These are phyloP conservation scores for Colletotrichum sp. DNA, from an alignment of 2,329 filamentous ascomycete species.

Conservation along the genomic window DNA sequence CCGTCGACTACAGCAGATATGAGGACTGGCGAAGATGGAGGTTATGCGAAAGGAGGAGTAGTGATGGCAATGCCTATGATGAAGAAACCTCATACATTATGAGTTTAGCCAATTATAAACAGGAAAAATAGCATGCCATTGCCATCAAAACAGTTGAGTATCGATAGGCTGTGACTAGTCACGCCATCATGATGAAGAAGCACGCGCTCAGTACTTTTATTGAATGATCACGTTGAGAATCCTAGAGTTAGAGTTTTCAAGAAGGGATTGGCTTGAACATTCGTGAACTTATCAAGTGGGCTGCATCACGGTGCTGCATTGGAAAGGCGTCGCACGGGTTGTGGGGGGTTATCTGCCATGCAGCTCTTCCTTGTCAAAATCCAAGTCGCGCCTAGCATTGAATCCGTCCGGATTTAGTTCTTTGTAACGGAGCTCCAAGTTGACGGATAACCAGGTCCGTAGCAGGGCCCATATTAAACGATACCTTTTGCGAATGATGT, in stretches of 20 bases:
- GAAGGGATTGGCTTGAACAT: neutral
- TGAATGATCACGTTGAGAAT: neutral
- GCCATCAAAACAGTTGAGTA: neutral
- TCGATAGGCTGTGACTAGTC: neutral
- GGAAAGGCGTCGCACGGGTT: neutral
- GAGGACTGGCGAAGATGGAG: neutral
- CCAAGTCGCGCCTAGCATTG: neutral
- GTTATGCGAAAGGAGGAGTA: neutral
- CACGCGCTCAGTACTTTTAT: neutral
- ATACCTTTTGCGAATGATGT: neutral
- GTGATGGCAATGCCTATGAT: neutral
- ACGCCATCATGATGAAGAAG: neutral
- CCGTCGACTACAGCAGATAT: neutral
- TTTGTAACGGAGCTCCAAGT: neutral
- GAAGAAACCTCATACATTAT: neutral
- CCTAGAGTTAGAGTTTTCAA: neutral
- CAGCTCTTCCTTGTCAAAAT: neutral
- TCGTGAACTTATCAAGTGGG: neutral
- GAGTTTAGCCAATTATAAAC: neutral
- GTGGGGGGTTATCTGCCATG: neutral
- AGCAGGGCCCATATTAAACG: neutral
- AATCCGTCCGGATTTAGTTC: neutral
- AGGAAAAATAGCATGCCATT: neutral
- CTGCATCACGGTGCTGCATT: neutral
- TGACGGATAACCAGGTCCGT: neutral